These are phyloP conservation scores for Pseudophaeomoniella oleicola DNA, from an alignment of 2,329 filamentous ascomycete genomes.

Conservation along the genomic window DNA sequence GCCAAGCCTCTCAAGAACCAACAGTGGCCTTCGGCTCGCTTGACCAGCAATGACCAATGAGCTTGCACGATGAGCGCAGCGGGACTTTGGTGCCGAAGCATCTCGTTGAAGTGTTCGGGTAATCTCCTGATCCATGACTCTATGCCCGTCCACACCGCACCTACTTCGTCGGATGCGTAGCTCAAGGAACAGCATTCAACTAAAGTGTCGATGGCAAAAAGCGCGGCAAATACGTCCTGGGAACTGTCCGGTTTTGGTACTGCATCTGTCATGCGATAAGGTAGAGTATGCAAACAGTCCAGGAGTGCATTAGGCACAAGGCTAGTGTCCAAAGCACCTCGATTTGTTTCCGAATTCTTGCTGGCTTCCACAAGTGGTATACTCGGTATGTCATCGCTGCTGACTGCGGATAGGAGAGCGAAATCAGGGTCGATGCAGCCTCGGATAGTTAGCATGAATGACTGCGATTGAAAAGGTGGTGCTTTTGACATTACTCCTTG, in stretches of 20 bases:
- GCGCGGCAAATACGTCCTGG: constrained; percentile 10
- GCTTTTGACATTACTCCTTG: background rate
- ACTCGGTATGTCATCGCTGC: background rate
- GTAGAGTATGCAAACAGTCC: constrained; percentile 8
- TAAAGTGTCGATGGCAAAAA: constrained; percentile 12
- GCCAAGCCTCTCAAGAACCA: constrained; percentile 11
- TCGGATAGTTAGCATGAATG: constrained; percentile 5
- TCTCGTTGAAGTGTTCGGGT: constrained; percentile 9
- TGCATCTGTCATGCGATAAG: constrained; percentile 9
- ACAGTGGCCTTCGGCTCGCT: constrained; percentile 8
- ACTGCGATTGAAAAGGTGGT: constrained; percentile 2
- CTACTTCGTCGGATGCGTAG: constrained; percentile 7
- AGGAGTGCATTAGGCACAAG: constrained; percentile 2
- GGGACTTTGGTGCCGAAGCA: constrained; percentile 8
- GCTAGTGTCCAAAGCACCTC: constrained; percentile 1
- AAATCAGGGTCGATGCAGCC: constrained; percentile 3
- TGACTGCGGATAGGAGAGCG: background rate
- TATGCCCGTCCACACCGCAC: constrained; percentile 8
- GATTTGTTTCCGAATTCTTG: constrained; percentile 4
- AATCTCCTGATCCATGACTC: constrained; percentile 12
- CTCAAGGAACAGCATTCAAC: constrained; percentile 10
- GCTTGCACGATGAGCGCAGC: constrained; percentile 14
- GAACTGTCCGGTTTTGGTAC: constrained; percentile 8
- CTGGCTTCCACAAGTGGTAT: background rate
- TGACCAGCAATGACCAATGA: constrained; percentile 12